Evolutionary conservation across 108 stramenopile species (phyloP), one percentile per base, ranked within the genome.

Genomic region (Skeletonema menzelii): DNA sequence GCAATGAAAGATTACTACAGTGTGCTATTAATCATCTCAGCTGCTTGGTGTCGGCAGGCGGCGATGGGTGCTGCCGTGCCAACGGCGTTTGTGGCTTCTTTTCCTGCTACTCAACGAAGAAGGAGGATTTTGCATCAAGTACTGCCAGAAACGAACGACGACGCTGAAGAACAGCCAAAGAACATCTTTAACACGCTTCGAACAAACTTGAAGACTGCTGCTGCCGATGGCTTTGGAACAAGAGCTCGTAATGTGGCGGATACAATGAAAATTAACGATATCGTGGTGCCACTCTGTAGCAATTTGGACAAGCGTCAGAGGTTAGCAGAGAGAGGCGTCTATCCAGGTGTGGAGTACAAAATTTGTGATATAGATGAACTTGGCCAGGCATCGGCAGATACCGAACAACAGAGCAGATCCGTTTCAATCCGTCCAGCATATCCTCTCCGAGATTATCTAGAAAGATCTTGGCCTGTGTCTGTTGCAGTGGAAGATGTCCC

Each of bases 391-490:
- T n/a, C n/a, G n/a, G n/a, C n/a, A n/a, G n/a, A 57, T 13, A 22
- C 8, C 5, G 49, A 22, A 22, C 12, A 56, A 22, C 44, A n/a
- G 38, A 34, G 70, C 17, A 22, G 58, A 57, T 62, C 67, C 34
- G 84, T 75, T 40, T 58, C 73, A 8, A 67, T 87, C 27, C 73
- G 70, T 44, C 86, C 86, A 47, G 78, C 81, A 14, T 87, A 87
- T 66, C 82, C 84, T 19, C 60, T 87, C 15, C 63, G 86, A 46
- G 53, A 47, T 11, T 68, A 87, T 70, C 53, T 87, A 26, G 86
- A 87, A 70, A 49, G 86, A 66, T 56, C 82, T 73, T 87, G 86
- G 86, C 86, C 86, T 4, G 75, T 87, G 5, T n/a, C 58, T n/a
- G 63, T 85, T 4, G 58, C 56, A 6, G 38, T 82, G 7, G 46